Conservation (phyloP, 192 early-diverging fungal genomes). For the Gryganskiella cystojenkinii region DNA sequence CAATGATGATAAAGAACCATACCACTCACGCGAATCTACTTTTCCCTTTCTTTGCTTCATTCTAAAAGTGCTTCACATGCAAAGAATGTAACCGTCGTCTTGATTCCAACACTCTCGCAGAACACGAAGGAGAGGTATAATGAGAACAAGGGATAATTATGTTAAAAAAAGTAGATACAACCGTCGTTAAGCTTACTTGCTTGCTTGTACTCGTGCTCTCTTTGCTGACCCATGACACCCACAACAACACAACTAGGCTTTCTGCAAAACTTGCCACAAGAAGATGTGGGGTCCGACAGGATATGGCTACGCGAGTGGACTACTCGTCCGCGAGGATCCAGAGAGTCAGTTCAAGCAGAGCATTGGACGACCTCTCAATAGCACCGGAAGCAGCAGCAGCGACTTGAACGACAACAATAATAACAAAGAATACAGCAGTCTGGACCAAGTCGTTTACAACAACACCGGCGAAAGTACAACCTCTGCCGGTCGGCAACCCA, state of each 20-base stretch:
- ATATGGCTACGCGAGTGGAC: conserved; percentile 41
- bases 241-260: conserved; percentile 48
- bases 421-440: not conserved
- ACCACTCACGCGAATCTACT: not conserved
- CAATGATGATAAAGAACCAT: not conserved
- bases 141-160: not conserved
- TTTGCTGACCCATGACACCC: not conserved
- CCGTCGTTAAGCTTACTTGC: no score
- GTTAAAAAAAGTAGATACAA: no score
- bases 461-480: conserved; percentile 33
- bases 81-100: conserved; percentile 66
- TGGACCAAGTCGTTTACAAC: conserved; percentile 11
- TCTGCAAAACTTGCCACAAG: conserved; percentile 65
- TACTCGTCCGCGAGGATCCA: conserved; percentile 41
- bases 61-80: conserved; percentile 24
- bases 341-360: conserved; percentile 48
- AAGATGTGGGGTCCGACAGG: conserved; percentile 69
- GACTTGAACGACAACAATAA: conserved; percentile 1
- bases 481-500: conserved; percentile 5
- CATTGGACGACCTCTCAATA: conserved; percentile 38
- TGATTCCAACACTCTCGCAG: conserved; percentile 63
- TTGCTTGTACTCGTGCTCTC: not conserved
- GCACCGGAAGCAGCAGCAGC: conserved; percentile 1
- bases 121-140: conserved; percentile 64
- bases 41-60: not conserved